Evolutionary conservation across 2,329 filamentous ascomycete genomes (phyloP).

Genomic region (Pseudogymnoascus sp.): DNA sequence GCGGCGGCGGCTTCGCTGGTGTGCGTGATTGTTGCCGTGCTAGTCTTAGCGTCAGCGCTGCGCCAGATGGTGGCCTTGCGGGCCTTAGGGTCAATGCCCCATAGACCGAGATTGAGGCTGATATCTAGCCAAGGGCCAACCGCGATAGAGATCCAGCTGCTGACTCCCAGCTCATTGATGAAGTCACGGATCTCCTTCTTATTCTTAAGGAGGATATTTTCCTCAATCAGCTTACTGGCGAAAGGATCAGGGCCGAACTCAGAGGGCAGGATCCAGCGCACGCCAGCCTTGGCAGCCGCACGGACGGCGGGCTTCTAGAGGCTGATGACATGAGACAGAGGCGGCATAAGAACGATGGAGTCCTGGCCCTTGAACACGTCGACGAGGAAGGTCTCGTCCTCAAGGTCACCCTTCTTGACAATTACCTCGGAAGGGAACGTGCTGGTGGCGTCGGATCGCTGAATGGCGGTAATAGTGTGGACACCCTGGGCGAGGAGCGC

Average conservation of each 20-base stretch:
- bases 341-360: slow-evolving; percentile 31
- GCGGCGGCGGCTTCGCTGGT: slow-evolving; percentile 46
- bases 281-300: slow-evolving; percentile 43
- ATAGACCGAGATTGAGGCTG: slow-evolving; percentile 34
- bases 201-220: slow-evolving; percentile 22
- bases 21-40: slow-evolving; percentile 40
- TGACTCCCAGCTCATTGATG: slow-evolving; percentile 32
- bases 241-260: slow-evolving; percentile 31
- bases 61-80: slow-evolving; percentile 40
- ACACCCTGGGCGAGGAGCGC: slow-evolving; percentile 27
- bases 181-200: slow-evolving; percentile 24
- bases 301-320: slow-evolving; percentile 38
- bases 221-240: slow-evolving; percentile 26
- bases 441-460: slow-evolving; percentile 35
- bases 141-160: slow-evolving; percentile 32
- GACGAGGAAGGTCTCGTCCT: slow-evolving; percentile 34
- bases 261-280: slow-evolving; percentile 47
- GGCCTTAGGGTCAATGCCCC: slow-evolving; percentile 42
- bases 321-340: slow-evolving; percentile 24
- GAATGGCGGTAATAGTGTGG: slow-evolving; percentile 42
- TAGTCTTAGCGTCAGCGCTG: slow-evolving; percentile 37
- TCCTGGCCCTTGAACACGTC: slow-evolving; percentile 33
- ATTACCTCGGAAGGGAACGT: slow-evolving; percentile 34
- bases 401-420: slow-evolving; percentile 39
- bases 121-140: slow-evolving; percentile 48